These are phyloP conservation scores for Pseudogymnoascus sp. DNA, from an alignment of 2,329 filamentous ascomycete genomes.

Conservation along the genomic window DNA sequence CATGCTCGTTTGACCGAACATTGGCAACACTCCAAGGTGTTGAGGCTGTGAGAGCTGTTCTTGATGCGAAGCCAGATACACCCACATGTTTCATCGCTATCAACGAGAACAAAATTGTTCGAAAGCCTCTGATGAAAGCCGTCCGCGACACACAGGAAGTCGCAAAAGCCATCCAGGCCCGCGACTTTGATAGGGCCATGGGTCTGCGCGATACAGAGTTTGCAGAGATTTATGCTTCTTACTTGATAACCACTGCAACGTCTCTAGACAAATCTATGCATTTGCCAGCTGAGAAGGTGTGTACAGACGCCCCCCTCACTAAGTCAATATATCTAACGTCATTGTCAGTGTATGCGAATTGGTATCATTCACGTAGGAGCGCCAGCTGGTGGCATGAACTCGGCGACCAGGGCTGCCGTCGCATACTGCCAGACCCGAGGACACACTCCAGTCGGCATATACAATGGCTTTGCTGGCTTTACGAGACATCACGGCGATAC, in stretches of 20 bases:
- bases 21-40: conserved; percentile 87
- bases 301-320: conserved; percentile 22
- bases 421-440: conserved; percentile 86
- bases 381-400: conserved; percentile 96
- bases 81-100: conserved; percentile 94
- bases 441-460: conserved; percentile 86
- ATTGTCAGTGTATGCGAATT: conserved; percentile 68
- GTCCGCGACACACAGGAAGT: conserved; percentile 81
- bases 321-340: conserved; percentile 25
- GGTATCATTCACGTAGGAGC: conserved; percentile 96
- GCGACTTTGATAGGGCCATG: conserved; percentile 86
- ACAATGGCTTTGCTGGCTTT: conserved; percentile 94
- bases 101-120: conserved; percentile 93
- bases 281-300: conserved; percentile 62
- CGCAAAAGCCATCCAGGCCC: conserved; percentile 68
- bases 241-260: conserved; percentile 81
- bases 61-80: conserved; percentile 80
- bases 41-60: conserved; percentile 83
- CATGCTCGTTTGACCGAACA: conserved; percentile 91
- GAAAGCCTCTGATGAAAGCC: conserved; percentile 80
- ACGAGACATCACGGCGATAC: conserved; percentile 80
- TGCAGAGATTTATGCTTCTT: conserved; percentile 81
- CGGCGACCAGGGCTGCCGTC: conserved; percentile 84
- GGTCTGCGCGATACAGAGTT: conserved; percentile 84
- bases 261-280: conserved; percentile 57